Percentiles rank a stretch among this genome's conserved stretches.
phyloP scores from a whole-genome alignment of 2,329 filamentous ascomycete genomes.

The Colletotrichum costaricense region DNA sequence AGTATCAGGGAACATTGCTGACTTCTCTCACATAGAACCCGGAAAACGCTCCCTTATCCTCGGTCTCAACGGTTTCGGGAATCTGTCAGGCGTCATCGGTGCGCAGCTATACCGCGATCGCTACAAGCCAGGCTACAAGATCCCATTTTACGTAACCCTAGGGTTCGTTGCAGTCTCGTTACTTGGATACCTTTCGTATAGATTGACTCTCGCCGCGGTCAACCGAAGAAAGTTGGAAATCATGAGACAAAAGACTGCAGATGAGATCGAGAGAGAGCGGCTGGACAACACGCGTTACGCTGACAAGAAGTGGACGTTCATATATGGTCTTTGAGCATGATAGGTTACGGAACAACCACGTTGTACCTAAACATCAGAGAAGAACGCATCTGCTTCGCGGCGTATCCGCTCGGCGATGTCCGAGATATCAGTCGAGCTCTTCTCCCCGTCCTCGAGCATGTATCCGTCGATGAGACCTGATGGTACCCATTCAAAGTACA shows the following conservation, averaged over 20 bases:
- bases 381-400: conserved; percentile 52
- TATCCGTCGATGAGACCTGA: conserved; percentile 62
- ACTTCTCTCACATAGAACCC: conserved; percentile 34
- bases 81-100: conserved; percentile 46
- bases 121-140: conserved; percentile 45
- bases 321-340: conserved; percentile 41
- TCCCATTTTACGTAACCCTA: conserved; percentile 46
- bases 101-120: conserved; percentile 43
- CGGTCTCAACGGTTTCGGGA: conserved; percentile 49
- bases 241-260: conserved; percentile 38
- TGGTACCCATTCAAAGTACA: conserved; percentile 73
- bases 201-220: conserved; percentile 40
- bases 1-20: not conserved
- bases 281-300: conserved; percentile 39
- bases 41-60: conserved; percentile 47
- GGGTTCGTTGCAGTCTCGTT: conserved; percentile 43
- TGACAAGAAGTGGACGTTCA: conserved; percentile 44
- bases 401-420: conserved; percentile 50
- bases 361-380: conserved; percentile 50
- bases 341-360: no score
- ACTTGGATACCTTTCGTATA: conserved; percentile 45
- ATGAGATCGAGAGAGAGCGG: conserved; percentile 39
- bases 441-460: conserved; percentile 64
- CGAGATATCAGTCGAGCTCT: conserved; percentile 51
- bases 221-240: conserved; percentile 40